Base-by-base conservation (phyloP, 352 stramenopile species). In the Pythium insidiosum region DNA sequence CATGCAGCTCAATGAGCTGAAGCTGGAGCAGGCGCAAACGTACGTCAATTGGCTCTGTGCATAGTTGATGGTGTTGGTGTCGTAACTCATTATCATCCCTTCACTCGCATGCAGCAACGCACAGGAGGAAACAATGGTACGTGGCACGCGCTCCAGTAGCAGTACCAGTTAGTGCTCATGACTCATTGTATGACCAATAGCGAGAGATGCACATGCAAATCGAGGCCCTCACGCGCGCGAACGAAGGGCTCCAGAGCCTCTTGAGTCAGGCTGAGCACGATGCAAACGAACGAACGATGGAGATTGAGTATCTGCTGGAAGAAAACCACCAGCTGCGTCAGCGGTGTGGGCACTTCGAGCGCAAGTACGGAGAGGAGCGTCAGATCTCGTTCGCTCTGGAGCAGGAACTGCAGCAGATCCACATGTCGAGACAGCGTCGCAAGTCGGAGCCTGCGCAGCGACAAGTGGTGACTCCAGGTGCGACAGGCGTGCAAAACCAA, bases 271-370 rank as follows among this genome's bases (percentile, higher is more conserved):
- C 75, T 5, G 76, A 91, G 39, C 63, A 74, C 24, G 75, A 88
- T 15, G 66, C 68, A 2, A 63, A 73, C 28, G 66, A 88, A 21
- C 69, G 63, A 12, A 63, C 57, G 12, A 66, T 86, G 56, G 73
- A 88, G 61, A 72, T 82, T 21, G 73, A 88, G 30, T 85, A 61
- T 33, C 56, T 91, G 24, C 79, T 67, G 28, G 73, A 88, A 50
- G 78, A 91, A 45, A 91, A 88, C 52, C 72, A 87, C 38, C 68
- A 81, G 37, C 56, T 88, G n/a, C 61, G 71, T 9, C 69, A 75
- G 33, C 74, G 70, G 6, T 85, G 61, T 37, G 63, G 53, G n/a
- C 54, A 71, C 34, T 61, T 90, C 21, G 74, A 90, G 38, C 52
- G 57, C 5, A 71, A 73, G 36, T 87, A 85, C 57, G 71, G 82